phyloP scores from a whole-genome alignment of 352 stramenopile species.

The Phytophthora palmivora region DNA sequence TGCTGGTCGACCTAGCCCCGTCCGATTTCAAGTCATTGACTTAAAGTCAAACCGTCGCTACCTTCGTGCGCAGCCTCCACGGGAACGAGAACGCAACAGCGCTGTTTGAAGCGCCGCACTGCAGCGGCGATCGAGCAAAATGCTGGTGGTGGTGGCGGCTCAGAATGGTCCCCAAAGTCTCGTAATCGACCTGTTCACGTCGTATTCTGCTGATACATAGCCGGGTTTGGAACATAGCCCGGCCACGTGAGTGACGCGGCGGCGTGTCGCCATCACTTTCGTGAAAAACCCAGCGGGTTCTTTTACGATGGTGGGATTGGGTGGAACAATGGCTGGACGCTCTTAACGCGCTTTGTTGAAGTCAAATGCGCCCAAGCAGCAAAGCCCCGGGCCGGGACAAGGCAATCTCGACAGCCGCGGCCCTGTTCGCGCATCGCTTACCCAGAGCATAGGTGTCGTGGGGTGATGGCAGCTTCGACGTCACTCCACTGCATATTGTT shows the following conservation, averaged over 20 bases:
- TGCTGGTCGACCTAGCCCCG: slow-evolving; percentile 7
- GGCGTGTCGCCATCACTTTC: no score
- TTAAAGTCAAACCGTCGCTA: background rate
- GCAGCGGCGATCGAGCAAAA: slow-evolving; percentile 7
- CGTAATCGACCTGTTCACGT: slow-evolving; percentile 6
- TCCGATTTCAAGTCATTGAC: background rate
- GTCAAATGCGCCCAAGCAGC: slow-evolving; percentile 28
- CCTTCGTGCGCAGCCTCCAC: slow-evolving; percentile 5
- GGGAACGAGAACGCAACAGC: slow-evolving; percentile 11
- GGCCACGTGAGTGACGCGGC: no score
- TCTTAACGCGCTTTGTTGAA: slow-evolving; percentile 13
- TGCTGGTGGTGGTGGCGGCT: slow-evolving; percentile 1
- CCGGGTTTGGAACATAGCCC: background rate
- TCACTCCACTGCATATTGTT: slow-evolving; percentile 24
- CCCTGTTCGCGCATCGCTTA: slow-evolving; percentile 15
- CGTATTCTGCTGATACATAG: slow-evolving; percentile 4
- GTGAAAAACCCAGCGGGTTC: background rate
- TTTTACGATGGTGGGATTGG: background rate
- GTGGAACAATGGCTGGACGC: slow-evolving; percentile 4
- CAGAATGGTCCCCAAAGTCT: slow-evolving; percentile 2
- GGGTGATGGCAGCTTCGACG: slow-evolving; percentile 11
- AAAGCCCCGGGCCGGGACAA: slow-evolving; percentile 7
- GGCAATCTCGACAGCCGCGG: slow-evolving; percentile 7
- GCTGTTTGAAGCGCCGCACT: background rate
- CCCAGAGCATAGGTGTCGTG: slow-evolving; percentile 26